Evolutionary conservation across 23 red algal genomes (phyloP), one percentile per base, ranked within the genome.

Genomic region (Gracilaria caudata): DNA sequence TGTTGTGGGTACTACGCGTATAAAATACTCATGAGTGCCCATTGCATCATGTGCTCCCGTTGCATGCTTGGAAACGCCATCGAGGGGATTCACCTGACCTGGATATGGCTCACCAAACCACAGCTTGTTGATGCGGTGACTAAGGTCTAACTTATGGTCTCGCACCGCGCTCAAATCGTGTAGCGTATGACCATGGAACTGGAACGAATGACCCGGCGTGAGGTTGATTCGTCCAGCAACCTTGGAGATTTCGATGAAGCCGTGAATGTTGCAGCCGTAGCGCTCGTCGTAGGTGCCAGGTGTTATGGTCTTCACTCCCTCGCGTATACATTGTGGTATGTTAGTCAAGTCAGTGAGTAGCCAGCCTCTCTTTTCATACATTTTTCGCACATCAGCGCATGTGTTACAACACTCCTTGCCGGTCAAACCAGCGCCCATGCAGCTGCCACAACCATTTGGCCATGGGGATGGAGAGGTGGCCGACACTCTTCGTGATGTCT

Each of bases 181-280:
- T n/a, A 98, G 41, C 21, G 90, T 88, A 25, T 84, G 89, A 38
- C 96, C 96, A 34, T 72, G 83, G 46, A 68, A 89, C 26, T 86
- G 39, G 51, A 92, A 78, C 32, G 83, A 89, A 64, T 98, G 87
- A 20, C 96, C 96, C 8, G 96, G 96, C 24, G 93, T 73, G 47
- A 98, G 41, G 87, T 98, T 92, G 57, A 98, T 95, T 39, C 88
- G 94, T 51, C 96, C 96, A 17, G 92, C 93, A 33, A 94, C 92
- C 46, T 93, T 94, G 49, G 75, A 78, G 19, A 98, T 85, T 46
- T 95, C 75, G 32, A 98, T 82, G 38, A 86, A 32, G 5, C 86
- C 96, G 11, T 81, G 80, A 19, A 98, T 78, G 21, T 86, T 89
- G 55, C 96, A 98, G 8, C 96, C 96, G 16, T 88, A 86, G 30